phyloP scores from a whole-genome alignment of 2,329 filamentous ascomycete genomes.

The Hypoxylon sp. region DNA sequence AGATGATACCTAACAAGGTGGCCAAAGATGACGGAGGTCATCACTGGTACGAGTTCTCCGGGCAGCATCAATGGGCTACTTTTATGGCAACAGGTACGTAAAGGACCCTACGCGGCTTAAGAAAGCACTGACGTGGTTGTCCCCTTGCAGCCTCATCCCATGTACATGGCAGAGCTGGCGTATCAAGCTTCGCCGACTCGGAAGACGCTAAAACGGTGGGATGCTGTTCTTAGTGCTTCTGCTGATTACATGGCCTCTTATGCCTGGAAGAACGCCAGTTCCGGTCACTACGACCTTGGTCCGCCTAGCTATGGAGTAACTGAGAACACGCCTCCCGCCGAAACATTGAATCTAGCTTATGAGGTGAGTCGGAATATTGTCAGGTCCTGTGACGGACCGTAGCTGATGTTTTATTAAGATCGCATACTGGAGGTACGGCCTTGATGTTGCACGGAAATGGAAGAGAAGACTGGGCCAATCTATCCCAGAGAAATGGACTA shows the following conservation, averaged over 20 bases:
- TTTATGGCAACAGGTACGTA: constrained; percentile 62
- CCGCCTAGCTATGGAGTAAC: constrained; percentile 64
- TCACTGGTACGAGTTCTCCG: constrained; percentile 62
- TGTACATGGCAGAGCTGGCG: constrained; percentile 54
- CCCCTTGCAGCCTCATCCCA: constrained; percentile 58
- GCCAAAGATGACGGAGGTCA: constrained; percentile 66
- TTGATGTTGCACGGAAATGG: constrained; percentile 62
- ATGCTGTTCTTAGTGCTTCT: constrained; percentile 48
- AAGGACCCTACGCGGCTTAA: not conserved
- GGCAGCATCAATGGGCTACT: constrained; percentile 66
- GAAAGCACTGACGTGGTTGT: not conserved
- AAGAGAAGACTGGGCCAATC: constrained; percentile 57
- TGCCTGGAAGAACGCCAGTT: constrained; percentile 53
- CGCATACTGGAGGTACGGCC: constrained; percentile 66
- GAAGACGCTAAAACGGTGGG: constrained; percentile 50
- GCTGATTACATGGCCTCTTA: constrained; percentile 55
- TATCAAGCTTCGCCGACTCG: constrained; percentile 50
- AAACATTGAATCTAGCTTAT: constrained; percentile 64
- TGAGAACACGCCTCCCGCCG: constrained; percentile 65
- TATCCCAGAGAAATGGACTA: constrained; percentile 58
- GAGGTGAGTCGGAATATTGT: constrained; percentile 51
- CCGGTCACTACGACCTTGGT: constrained; percentile 59
- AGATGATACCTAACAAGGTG: constrained; percentile 50
- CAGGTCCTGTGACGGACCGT: not conserved
- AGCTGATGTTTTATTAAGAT: constrained; percentile 41